Conservation (phyloP, 1,284 basidiomycete genomes). For the Singerocomus inundabilis region DNA sequence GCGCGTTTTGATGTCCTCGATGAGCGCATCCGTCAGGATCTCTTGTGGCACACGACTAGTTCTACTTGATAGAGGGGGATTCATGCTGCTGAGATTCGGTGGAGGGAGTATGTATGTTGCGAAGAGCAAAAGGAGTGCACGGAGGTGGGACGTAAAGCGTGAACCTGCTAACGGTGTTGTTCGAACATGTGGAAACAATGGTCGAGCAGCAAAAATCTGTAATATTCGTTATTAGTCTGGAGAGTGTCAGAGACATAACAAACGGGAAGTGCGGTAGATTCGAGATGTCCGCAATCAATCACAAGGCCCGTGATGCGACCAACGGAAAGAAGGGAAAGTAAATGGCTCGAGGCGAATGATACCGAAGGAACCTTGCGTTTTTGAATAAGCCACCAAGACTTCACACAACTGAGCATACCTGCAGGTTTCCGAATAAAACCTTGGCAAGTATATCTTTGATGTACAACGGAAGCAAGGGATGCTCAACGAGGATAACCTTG, state of each 20-base stretch:
- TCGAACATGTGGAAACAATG: slow-evolving; percentile 76
- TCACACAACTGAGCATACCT: slow-evolving; percentile 50
- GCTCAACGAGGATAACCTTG: slow-evolving; percentile 90
- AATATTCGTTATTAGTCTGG: not conserved
- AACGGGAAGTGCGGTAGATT: slow-evolving; percentile 86
- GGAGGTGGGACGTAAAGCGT: slow-evolving; percentile 72
- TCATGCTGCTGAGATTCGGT: slow-evolving; percentile 61
- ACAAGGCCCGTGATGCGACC: slow-evolving; percentile 92
- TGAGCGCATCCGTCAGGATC: slow-evolving; percentile 66
- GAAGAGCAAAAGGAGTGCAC: slow-evolving; percentile 75
- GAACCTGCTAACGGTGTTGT: slow-evolving; percentile 83
- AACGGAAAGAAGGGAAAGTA: slow-evolving; percentile 80
- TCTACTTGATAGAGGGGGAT: slow-evolving; percentile 59
- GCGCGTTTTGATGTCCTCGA: slow-evolving; percentile 82
- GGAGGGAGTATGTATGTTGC: slow-evolving; percentile 80
- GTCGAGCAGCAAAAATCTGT: slow-evolving; percentile 86
- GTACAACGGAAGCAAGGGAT: slow-evolving; percentile 80
- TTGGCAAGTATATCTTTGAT: slow-evolving; percentile 88
- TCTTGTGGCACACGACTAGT: slow-evolving; percentile 69
- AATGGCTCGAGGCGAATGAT: slow-evolving; percentile 86
- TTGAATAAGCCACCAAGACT: not conserved
- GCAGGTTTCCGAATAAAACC: slow-evolving; percentile 87
- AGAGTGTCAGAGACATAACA: slow-evolving; percentile 29
- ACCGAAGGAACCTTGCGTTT: slow-evolving; percentile 78
- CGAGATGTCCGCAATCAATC: slow-evolving; percentile 88